Percentiles rank a stretch among this genome's conserved stretches.
Evolutionary conservation across 2,329 filamentous ascomycete genomes (phyloP).

Genomic region (Colletotrichum orbiculare): DNA sequence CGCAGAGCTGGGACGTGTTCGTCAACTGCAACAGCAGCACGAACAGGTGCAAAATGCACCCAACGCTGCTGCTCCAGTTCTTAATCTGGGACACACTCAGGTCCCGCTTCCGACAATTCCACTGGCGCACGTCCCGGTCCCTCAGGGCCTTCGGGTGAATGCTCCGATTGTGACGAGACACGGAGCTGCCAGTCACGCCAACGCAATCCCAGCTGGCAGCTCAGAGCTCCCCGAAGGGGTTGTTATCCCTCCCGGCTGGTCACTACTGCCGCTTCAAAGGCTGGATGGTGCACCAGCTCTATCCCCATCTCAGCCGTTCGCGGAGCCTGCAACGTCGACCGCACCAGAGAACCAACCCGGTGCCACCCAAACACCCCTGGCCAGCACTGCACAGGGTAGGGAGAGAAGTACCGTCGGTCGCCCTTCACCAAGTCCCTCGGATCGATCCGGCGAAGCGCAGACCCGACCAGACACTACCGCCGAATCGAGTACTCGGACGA

Average conservation of each 20-base stretch:
- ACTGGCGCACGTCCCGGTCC: slow-evolving; percentile 27
- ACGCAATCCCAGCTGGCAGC: slow-evolving; percentile 69
- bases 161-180: slow-evolving; percentile 60
- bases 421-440: background rate
- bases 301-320: slow-evolving; percentile 24
- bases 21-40: slow-evolving; percentile 58
- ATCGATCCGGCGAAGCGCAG: slow-evolving; percentile 13
- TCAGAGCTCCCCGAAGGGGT: slow-evolving; percentile 72
- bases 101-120: slow-evolving; percentile 29
- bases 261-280: slow-evolving; percentile 70
- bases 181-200: slow-evolving; percentile 55
- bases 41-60: slow-evolving; percentile 39
- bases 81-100: slow-evolving; percentile 37
- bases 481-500: slow-evolving; percentile 4
- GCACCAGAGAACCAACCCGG: slow-evolving; percentile 11
- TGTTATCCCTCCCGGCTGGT: slow-evolving; percentile 73
- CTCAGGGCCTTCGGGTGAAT: slow-evolving; percentile 46
- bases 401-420: background rate
- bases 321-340: slow-evolving; percentile 40
- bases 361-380: background rate
- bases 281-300: slow-evolving; percentile 52
- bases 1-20: slow-evolving; percentile 74
- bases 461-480: slow-evolving; percentile 17
- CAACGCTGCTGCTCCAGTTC: slow-evolving; percentile 37
- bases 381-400: background rate